phyloP scores from a whole-genome alignment of 2,329 filamentous ascomycete genomes.

The Mycocentrospora acerina region DNA sequence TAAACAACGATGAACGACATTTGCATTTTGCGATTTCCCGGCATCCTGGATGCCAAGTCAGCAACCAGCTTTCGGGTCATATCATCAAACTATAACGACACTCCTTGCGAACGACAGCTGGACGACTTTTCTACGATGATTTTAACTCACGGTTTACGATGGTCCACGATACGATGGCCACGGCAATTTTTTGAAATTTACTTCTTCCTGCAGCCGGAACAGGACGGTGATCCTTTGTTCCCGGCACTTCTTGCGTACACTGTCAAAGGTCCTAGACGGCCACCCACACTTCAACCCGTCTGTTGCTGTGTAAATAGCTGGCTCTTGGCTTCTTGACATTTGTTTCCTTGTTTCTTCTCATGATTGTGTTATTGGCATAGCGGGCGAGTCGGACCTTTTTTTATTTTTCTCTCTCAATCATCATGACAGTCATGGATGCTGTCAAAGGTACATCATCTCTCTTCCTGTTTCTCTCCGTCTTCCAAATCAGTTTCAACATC shows the following conservation, averaged over 20 bases:
- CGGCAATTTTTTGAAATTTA: constrained; percentile 14
- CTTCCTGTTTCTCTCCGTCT: constrained; percentile 2
- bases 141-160: constrained; percentile 29
- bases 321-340: constrained; percentile 12
- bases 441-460: constrained; percentile 6
- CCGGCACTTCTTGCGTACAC: no score
- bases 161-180: constrained; percentile 29
- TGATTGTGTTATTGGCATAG: constrained; percentile 44
- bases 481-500: constrained; percentile 3
- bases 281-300: no score
- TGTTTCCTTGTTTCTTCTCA: constrained; percentile 23
- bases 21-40: constrained; percentile 42
- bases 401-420: constrained; percentile 14
- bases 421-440: constrained; percentile 10
- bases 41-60: constrained; percentile 39
- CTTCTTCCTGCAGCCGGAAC: constrained; percentile 7
- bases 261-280: constrained; percentile 2
- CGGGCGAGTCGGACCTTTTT: constrained; percentile 26
- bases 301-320: constrained; percentile 1
- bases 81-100: constrained; percentile 32
- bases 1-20: constrained; percentile 37
- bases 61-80: constrained; percentile 25
- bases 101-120: constrained; percentile 25
- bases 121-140: constrained; percentile 27
- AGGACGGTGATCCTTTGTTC: no score